Conservation (phyloP, 208 protist genomes). For the Trypanosoma vivax region DNA sequence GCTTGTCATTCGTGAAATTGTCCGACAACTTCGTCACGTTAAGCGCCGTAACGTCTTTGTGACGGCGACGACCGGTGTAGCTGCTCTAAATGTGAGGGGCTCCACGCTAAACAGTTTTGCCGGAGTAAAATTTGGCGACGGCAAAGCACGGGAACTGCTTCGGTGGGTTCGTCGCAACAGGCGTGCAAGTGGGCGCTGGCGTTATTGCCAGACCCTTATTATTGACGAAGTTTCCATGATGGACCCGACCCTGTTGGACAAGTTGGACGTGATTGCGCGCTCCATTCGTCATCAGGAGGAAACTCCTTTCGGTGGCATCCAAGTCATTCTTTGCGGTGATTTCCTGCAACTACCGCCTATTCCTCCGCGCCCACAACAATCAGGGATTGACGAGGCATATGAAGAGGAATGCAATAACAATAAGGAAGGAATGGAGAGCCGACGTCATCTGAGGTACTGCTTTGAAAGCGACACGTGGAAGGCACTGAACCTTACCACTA, state of each 20-base stretch:
- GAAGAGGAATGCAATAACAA: not conserved
- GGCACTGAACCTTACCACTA: constrained; percentile 22
- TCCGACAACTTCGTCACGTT: constrained; percentile 15
- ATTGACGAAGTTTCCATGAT: constrained; percentile 82
- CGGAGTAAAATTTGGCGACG: constrained; percentile 31
- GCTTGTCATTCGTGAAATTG: constrained; percentile 42
- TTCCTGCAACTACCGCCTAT: constrained; percentile 73
- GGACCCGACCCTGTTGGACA: constrained; percentile 37
- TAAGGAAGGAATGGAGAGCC: not conserved
- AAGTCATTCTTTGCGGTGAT: constrained; percentile 74
- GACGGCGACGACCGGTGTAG: constrained; percentile 56
- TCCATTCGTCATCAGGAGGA: constrained; percentile 25
- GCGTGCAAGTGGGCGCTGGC: constrained; percentile 29
- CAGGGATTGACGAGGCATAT: not conserved
- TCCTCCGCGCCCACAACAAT: constrained; percentile 7
- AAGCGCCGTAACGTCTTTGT: constrained; percentile 29
- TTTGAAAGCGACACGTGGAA: constrained; percentile 44
- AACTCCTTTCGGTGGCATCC: constrained; percentile 66
- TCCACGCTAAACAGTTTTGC: constrained; percentile 52
- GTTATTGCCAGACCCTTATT: constrained; percentile 38
- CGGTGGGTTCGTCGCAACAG: constrained; percentile 28
- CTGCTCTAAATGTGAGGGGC: constrained; percentile 50
- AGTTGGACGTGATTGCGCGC: constrained; percentile 42
- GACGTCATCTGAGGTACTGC: constrained; percentile 23
- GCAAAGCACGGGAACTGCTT: constrained; percentile 22